These are phyloP conservation scores for Mycena indigotica DNA, from an alignment of 768 basidiomycete species.

Conservation along the genomic window DNA sequence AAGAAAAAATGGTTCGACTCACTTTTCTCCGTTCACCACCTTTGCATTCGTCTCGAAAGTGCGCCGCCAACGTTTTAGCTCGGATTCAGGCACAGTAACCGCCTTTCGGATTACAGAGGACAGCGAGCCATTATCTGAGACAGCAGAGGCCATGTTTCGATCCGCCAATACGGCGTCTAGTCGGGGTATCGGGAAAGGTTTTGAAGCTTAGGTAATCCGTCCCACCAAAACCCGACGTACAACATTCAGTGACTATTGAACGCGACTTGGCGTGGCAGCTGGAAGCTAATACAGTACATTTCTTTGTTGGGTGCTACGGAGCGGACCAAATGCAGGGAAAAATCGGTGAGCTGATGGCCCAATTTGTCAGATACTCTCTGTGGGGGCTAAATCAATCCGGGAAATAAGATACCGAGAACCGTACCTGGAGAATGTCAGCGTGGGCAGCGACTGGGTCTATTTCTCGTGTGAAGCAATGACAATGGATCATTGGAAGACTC, in stretches of 20 bases:
- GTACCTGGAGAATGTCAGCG: conserved; percentile 78
- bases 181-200: conserved; percentile 36
- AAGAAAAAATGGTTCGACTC: conserved; percentile 35
- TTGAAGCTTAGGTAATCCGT: not conserved
- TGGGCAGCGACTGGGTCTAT: conserved; percentile 66
- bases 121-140: conserved; percentile 49
- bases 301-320: conserved; percentile 95
- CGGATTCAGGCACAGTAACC: conserved; percentile 74
- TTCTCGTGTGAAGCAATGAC: conserved; percentile 94
- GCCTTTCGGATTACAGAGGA: conserved; percentile 65
- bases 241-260: conserved; percentile 18
- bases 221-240: not conserved
- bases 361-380: conserved; percentile 76
- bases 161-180: conserved; percentile 20
- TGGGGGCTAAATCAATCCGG: conserved; percentile 22
- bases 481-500: conserved; percentile 89
- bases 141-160: conserved; percentile 44
- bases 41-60: conserved; percentile 86
- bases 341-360: conserved; percentile 53
- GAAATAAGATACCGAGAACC: conserved; percentile 5
- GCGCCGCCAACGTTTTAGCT: conserved; percentile 86
- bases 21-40: conserved; percentile 81
- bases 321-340: conserved; percentile 74
- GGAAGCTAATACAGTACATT: conserved; percentile 96
- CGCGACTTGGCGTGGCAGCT: conserved; percentile 44